Conservation (phyloP, 192 early-diverging fungal species). For the Coemansia pectinata region DNA sequence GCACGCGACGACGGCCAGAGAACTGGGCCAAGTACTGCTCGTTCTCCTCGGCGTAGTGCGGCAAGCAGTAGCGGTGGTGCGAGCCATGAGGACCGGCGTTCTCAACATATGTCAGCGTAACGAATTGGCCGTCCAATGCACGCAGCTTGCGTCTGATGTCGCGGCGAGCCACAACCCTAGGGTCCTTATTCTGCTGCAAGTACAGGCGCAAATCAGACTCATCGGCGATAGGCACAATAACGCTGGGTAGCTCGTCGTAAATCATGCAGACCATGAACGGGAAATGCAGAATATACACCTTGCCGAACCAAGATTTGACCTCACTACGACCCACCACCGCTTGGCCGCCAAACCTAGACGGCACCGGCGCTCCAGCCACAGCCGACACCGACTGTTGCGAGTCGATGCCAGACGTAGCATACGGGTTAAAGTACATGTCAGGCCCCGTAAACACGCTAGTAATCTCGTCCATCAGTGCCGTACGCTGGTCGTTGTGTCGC, state of each 20-base stretch:
- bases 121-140: slow-evolving; percentile 61
- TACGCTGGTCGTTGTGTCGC: slow-evolving; percentile 36
- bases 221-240: slow-evolving; percentile 53
- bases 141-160: slow-evolving; percentile 58
- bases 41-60: slow-evolving; percentile 32
- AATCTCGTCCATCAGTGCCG: slow-evolving; percentile 52
- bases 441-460: slow-evolving; percentile 58
- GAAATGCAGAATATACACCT: slow-evolving; percentile 63
- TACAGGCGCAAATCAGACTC: slow-evolving; percentile 58
- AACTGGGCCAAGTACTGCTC: slow-evolving; percentile 50
- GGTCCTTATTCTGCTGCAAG: slow-evolving; percentile 57
- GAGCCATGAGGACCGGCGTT: slow-evolving; percentile 25
- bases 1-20: slow-evolving; percentile 34
- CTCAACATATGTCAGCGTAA: slow-evolving; percentile 56
- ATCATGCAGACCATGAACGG: slow-evolving; percentile 67
- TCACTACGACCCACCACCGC: slow-evolving; percentile 22
- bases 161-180: slow-evolving; percentile 50
- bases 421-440: slow-evolving; percentile 68
- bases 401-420: slow-evolving; percentile 8
- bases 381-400: neutral
- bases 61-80: slow-evolving; percentile 45
- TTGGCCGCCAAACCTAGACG: neutral
- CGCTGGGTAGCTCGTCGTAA: slow-evolving; percentile 62
- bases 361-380: neutral
- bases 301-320: slow-evolving; percentile 63